Percentiles rank a stretch among this genome's conserved stretches.
phyloP scores from a whole-genome alignment of 495 filamentous ascomycete species.

The Penicillium ochrochloron region DNA sequence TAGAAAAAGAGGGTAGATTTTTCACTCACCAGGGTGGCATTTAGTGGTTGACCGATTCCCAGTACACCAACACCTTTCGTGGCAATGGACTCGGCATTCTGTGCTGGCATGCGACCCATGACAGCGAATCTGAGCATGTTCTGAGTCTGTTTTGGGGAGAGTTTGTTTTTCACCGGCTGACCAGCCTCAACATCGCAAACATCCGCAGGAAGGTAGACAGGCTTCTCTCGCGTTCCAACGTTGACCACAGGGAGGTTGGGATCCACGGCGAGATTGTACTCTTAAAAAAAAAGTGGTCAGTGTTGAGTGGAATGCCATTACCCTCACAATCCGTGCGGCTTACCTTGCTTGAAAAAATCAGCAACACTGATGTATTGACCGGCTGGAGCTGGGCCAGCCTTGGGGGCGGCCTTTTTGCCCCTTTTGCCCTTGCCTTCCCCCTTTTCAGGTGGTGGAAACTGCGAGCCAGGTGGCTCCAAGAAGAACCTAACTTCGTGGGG shows the following conservation, averaged over 20 bases:
- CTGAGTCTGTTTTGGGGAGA: slow-evolving; percentile 59
- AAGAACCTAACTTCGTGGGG: slow-evolving; percentile 55
- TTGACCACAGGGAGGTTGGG: slow-evolving; percentile 68
- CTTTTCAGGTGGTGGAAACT: slow-evolving; percentile 4
- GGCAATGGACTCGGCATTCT: slow-evolving; percentile 70
- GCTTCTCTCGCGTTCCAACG: slow-evolving; percentile 60
- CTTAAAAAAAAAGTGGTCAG: slow-evolving; percentile 29
- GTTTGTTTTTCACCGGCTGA: slow-evolving; percentile 62
- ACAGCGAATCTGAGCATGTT: slow-evolving; percentile 74
- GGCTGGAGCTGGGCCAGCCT: slow-evolving; percentile 37
- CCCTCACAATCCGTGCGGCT: slow-evolving; percentile 20
- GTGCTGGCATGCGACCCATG: slow-evolving; percentile 54
- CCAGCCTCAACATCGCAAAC: slow-evolving; percentile 67
- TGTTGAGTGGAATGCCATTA: background rate
- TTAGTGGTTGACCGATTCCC: slow-evolving; percentile 42
- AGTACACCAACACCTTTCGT: slow-evolving; percentile 56
- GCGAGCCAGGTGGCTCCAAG: slow-evolving; percentile 19
- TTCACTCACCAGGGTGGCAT: slow-evolving; percentile 35
- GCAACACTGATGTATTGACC: slow-evolving; percentile 54
- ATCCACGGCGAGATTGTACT: slow-evolving; percentile 48
- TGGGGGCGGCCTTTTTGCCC: slow-evolving; percentile 33
- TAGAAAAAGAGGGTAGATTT: background rate
- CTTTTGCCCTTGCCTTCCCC: slow-evolving; percentile 36
- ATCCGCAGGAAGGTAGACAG: slow-evolving; percentile 71
- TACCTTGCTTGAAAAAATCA: slow-evolving; percentile 55